A percentile compares a stretch with the other conserved stretches of the same genome.
Evolutionary conservation across 768 basidiomycete genomes (phyloP).

Genomic region (Leccinum boreale): DNA sequence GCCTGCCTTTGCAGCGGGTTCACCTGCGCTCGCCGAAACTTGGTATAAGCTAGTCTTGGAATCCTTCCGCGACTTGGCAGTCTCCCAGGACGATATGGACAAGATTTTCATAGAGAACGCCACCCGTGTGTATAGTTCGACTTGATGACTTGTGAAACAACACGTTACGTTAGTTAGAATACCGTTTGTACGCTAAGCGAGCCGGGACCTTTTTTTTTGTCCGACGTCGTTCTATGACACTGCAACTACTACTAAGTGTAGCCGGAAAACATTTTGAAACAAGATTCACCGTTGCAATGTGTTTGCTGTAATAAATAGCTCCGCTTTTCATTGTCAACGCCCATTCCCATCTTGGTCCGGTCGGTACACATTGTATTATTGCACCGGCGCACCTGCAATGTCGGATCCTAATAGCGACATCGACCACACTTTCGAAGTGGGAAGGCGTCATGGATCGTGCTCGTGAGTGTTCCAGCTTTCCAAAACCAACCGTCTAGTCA

Average conservation of each 20-base stretch:
- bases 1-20: constrained; percentile 49
- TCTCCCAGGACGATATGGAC: constrained; percentile 75
- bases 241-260: background rate
- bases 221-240: too few relatives aligned
- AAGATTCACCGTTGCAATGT: constrained; percentile 8
- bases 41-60: constrained; percentile 85
- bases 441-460: constrained; percentile 37
- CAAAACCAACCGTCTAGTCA: constrained; percentile 3
- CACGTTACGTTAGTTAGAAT: background rate
- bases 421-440: constrained; percentile 16
- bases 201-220: background rate
- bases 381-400: constrained; percentile 1
- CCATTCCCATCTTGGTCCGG: background rate
- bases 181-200: background rate
- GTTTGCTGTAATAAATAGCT: background rate
- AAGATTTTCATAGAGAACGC: constrained; percentile 65
- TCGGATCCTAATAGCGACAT: constrained; percentile 22
- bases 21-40: constrained; percentile 50
- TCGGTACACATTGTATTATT: background rate
- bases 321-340: background rate
- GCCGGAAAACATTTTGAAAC: background rate
- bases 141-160: constrained; percentile 8
- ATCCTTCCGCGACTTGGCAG: constrained; percentile 72
- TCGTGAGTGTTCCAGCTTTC: constrained; percentile 26
- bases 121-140: constrained; percentile 36